Evolutionary conservation across 1,284 basidiomycete genomes (phyloP).

Genomic region (Boletus sp.): DNA sequence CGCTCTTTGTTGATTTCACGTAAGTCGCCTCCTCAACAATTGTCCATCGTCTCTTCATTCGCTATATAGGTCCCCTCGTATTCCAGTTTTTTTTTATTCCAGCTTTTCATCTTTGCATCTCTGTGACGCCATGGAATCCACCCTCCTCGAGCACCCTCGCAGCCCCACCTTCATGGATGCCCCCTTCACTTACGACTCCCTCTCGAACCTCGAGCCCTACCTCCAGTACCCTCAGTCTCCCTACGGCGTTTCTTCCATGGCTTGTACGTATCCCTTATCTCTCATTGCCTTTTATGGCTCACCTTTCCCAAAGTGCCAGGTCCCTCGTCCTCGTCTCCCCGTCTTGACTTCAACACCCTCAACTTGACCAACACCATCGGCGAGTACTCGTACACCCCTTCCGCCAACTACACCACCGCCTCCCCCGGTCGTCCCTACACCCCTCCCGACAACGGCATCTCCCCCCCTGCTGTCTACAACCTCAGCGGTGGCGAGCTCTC

Average conservation of each 20-base stretch:
- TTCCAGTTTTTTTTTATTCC: constrained; percentile 38
- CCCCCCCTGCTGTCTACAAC: constrained; percentile 65
- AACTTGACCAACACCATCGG: constrained; percentile 53
- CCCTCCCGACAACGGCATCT: constrained; percentile 62
- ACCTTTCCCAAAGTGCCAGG: constrained; percentile 36
- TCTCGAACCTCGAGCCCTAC: constrained; percentile 47
- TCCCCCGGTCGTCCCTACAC: constrained; percentile 65
- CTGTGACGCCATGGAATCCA: constrained; percentile 41
- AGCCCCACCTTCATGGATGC: constrained; percentile 52
- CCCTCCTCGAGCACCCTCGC: constrained; percentile 47
- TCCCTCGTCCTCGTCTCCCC: constrained; percentile 49
- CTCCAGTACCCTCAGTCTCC: constrained; percentile 49
- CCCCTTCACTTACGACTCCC: constrained; percentile 56
- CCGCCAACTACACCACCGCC: constrained; percentile 44
- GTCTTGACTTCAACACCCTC: constrained; percentile 57
- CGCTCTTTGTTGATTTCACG: constrained; percentile 32
- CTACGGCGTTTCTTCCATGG: constrained; percentile 41
- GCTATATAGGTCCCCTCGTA: constrained; percentile 29
- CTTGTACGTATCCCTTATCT: constrained; percentile 27
- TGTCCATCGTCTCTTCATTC: constrained; percentile 3
- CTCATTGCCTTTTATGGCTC: constrained; percentile 4
- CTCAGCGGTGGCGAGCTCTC: constrained; percentile 65
- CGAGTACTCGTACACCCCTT: constrained; percentile 64
- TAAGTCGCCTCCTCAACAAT: constrained; percentile 20
- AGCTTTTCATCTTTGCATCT: constrained; percentile 29